Base-by-base conservation (phyloP, 2,329 filamentous ascomycete species). In the Botrytis tulipae region DNA sequence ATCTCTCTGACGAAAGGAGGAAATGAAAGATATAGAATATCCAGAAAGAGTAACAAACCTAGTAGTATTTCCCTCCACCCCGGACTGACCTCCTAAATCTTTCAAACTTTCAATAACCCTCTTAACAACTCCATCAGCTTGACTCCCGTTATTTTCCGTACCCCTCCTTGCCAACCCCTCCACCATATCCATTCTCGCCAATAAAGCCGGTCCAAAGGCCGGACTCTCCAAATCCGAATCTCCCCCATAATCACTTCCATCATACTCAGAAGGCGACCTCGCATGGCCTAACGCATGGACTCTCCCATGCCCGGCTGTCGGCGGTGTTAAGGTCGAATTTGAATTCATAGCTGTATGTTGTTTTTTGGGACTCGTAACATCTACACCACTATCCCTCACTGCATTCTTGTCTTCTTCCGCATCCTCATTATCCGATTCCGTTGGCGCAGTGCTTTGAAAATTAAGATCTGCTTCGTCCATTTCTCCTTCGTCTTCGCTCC, bases 211-310 rank as follows among this genome's bases (percentile, higher is more conserved):
- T 12, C 90, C 88, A 80, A 94, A 90, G 32, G 90, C 90, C n/a
- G 90, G 85, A 18, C 87, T 86, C 48, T 93, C 91, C 29, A 93
- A 83, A 79, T 93, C 91, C 4, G 90, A 91, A 76, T 92, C 90
- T 1, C 89, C 92, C 9, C 91, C 91, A 80, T 92, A 93, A 80
- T 93, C 91, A 77, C 90, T 92, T 12, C 91, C 91, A 79, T 93
- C 91, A 79, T 93, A 93, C 59, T 88, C 85, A 82, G 87, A 90
- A 67, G 82, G 84, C 75, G 82, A 83, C 74, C 87, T 85, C 74
- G 86, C 85, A 77, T 90, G 88, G 3, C 78, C 76, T 74, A 87
- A 85, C 73, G 86, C 85, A 76, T 90, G 88, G 4, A 76, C 74
- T 71, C 76, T 78, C 8, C 68, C 76, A 48, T 70, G 54, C 25